These are phyloP conservation scores for Clohesyomyces aquaticus DNA, from an alignment of 495 filamentous ascomycete genomes.

Conservation along the genomic window DNA sequence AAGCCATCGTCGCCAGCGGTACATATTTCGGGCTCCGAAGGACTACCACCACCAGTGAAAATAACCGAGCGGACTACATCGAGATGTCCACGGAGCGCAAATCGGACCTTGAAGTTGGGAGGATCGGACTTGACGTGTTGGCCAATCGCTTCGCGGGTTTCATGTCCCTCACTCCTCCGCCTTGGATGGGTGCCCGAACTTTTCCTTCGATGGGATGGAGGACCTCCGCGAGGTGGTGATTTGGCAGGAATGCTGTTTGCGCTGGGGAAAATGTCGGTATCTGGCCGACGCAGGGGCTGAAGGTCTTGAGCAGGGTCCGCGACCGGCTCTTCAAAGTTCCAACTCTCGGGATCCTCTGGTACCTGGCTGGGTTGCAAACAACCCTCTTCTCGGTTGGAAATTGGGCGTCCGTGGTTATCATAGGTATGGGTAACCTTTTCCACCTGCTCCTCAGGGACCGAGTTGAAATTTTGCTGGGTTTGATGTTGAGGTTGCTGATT, in stretches of 20 bases:
- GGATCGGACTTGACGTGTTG: constrained; percentile 60
- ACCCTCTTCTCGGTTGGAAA: constrained; percentile 52
- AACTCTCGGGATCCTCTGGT: constrained; percentile 69
- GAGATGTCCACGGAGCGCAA: constrained; percentile 87
- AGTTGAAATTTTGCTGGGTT: constrained; percentile 41
- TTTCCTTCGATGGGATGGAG: constrained; percentile 76
- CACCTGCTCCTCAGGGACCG: constrained; percentile 58
- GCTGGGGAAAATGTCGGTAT: constrained; percentile 82
- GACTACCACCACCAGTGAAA: constrained; percentile 93
- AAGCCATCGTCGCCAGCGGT: constrained; percentile 94
- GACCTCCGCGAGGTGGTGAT: constrained; percentile 71
- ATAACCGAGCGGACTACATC: constrained; percentile 92
- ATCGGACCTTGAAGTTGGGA: constrained; percentile 84
- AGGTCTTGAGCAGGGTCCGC: constrained; percentile 52
- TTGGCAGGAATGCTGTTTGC: constrained; percentile 76
- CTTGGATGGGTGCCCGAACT: constrained; percentile 62
- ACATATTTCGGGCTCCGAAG: constrained; percentile 93
- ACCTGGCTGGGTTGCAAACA: constrained; percentile 29
- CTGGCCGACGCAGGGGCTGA: constrained; percentile 66
- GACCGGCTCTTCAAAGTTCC: constrained; percentile 86
- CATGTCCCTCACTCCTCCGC: constrained; percentile 63
- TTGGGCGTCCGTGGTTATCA: constrained; percentile 59
- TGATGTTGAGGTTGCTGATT: constrained; percentile 26
- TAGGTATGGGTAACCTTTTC: constrained; percentile 61
- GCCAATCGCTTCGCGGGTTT: constrained; percentile 50